A percentile compares a stretch with the other conserved stretches of the same genome.
Conservation (phyloP, 345 rosid genomes). For the Salix exigua region DNA sequence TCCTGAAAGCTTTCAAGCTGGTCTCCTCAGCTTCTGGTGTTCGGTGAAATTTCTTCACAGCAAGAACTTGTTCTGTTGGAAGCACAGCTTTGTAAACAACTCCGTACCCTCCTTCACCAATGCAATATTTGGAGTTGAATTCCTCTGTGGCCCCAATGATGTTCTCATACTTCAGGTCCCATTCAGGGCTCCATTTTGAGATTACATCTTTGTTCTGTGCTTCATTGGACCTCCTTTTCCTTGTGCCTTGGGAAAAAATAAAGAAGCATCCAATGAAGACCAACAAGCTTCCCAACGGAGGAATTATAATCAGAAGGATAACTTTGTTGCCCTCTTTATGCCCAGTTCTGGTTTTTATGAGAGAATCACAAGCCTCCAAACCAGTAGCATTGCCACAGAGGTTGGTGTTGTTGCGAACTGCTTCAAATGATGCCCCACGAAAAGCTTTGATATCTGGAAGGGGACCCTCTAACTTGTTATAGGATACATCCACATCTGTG, state of each 20-base stretch:
- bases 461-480: constrained; percentile 9
- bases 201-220: background rate
- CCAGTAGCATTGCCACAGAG: constrained; percentile 18
- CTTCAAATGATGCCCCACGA: constrained; percentile 15
- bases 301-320: background rate
- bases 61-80: background rate
- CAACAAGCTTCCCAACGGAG: background rate
- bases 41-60: constrained; percentile 12
- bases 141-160: constrained; percentile 8
- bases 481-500: constrained; percentile 11
- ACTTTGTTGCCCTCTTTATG: background rate
- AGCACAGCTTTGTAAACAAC: constrained; percentile 5
- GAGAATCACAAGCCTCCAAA: background rate
- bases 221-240: background rate
- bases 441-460: constrained; percentile 15
- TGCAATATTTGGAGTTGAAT: constrained; percentile 1
- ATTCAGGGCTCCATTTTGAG: background rate
- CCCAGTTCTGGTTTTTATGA: background rate
- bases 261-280: background rate
- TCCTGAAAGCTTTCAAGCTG: constrained; percentile 1
- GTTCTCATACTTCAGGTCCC: background rate
- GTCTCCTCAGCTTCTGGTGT: background rate
- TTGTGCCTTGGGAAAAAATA: background rate
- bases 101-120: constrained; percentile 8
- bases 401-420: constrained; percentile 4